These are phyloP conservation scores for Artemisia annua DNA, from an alignment of 129 eudicot species.

Conservation along the genomic window DNA sequence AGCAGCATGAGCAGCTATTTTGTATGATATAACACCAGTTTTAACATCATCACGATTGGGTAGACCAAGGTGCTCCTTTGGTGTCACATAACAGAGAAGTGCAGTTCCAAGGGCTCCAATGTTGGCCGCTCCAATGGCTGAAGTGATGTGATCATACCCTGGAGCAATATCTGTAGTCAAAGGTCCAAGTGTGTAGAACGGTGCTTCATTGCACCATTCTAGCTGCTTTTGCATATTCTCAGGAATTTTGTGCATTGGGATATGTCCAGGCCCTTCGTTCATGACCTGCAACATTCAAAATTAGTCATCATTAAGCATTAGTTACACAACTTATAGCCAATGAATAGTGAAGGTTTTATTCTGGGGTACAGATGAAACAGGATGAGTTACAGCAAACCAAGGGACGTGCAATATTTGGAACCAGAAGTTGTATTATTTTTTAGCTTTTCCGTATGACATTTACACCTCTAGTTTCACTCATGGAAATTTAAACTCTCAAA, in stretches of 20 bases:
- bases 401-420: too few relatives aligned
- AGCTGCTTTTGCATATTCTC: conserved; percentile 97
- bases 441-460: too few relatives aligned
- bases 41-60: conserved; percentile 95
- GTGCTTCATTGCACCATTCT: conserved; percentile 92
- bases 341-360: not conserved
- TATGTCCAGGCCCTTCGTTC: conserved; percentile 99
- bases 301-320: not conserved
- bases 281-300: conserved; percentile 54
- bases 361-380: too few relatives aligned
- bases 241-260: conserved; percentile 94
- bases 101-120: conserved; percentile 99
- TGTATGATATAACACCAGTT: conserved; percentile 87
- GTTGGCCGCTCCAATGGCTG: conserved; percentile 99
- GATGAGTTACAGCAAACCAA: too few relatives aligned
- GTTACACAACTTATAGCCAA: not conserved
- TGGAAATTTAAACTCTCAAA: not conserved
- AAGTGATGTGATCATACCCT: conserved; percentile 96
- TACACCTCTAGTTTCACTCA: too few relatives aligned
- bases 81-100: conserved; percentile 92
- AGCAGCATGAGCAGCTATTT: conserved; percentile 99
- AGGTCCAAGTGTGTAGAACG: conserved; percentile 98
- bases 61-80: conserved; percentile 95
- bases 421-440: too few relatives aligned
- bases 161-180: conserved; percentile 97